phyloP scores from a whole-genome alignment of 495 filamentous ascomycete species.

The Cetradonia linearis region DNA sequence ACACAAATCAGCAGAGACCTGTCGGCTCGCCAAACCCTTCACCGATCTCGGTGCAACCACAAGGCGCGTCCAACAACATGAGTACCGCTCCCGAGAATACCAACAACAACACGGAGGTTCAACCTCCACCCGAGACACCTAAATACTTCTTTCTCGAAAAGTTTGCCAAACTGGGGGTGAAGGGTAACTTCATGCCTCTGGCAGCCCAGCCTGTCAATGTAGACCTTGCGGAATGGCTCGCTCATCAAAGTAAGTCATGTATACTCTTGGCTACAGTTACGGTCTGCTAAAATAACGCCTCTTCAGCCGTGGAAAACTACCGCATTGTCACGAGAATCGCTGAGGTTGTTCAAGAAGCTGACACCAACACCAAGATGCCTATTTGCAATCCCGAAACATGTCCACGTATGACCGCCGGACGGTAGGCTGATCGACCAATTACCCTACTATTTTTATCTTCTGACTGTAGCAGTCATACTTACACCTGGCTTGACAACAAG shows the following conservation, averaged over 20 bases:
- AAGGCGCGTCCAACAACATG: constrained; percentile 41
- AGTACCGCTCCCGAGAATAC: constrained; percentile 42
- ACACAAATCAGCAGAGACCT: constrained; percentile 36
- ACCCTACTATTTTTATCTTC: constrained; percentile 8
- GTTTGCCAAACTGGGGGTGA: constrained; percentile 78
- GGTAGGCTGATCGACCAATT: constrained; percentile 45
- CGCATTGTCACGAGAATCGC: constrained; percentile 77
- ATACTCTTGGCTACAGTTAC: neutral
- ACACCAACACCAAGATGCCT: constrained; percentile 54
- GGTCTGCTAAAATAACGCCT: constrained; percentile 20
- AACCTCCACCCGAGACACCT: constrained; percentile 38
- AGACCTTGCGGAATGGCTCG: constrained; percentile 86
- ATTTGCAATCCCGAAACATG: constrained; percentile 77
- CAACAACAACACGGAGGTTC: constrained; percentile 41
- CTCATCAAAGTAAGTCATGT: constrained; percentile 67
- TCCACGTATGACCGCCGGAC: constrained; percentile 82
- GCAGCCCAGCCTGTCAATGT: constrained; percentile 81
- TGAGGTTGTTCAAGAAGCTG: constrained; percentile 67
- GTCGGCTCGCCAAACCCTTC: constrained; percentile 41
- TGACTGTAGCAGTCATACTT: constrained; percentile 56
- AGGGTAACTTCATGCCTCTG: constrained; percentile 91
- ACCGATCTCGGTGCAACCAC: constrained; percentile 41
- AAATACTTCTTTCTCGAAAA: constrained; percentile 70
- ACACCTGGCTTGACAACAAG: constrained; percentile 74
- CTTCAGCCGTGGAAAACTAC: constrained; percentile 63